Percentiles rank a stretch among this genome's conserved stretches.
These are phyloP conservation scores for Termitomyces sp. DNA, from an alignment of 768 basidiomycete species.

Conservation along the genomic window DNA sequence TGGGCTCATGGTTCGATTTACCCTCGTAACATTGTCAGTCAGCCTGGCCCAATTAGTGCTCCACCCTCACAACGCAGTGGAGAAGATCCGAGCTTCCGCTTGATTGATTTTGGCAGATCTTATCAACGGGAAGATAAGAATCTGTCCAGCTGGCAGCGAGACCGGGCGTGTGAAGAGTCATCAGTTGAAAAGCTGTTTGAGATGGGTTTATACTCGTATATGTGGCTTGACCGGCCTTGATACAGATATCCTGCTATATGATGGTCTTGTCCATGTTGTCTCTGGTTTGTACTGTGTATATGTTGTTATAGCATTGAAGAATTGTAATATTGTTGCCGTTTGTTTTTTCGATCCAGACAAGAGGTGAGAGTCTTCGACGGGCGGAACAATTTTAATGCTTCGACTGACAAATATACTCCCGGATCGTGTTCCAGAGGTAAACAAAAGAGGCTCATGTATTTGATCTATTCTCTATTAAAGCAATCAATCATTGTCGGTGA, in stretches of 20 bases:
- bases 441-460: neutral
- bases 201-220: constrained; percentile 1
- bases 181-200: constrained; percentile 1
- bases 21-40: constrained; percentile 31
- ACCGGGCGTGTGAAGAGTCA: neutral
- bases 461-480: neutral
- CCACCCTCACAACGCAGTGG: constrained; percentile 10
- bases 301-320: neutral
- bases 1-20: constrained; percentile 33
- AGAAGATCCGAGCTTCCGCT: constrained; percentile 26
- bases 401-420: neutral
- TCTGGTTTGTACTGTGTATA: neutral
- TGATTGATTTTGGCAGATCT: constrained; percentile 35
- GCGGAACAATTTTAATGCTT: neutral
- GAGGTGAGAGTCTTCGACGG: neutral
- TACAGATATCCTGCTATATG: neutral
- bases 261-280: neutral
- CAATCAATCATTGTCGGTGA: neutral
- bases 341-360: neutral
- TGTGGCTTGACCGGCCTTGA: neutral
- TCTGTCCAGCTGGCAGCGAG: neutral
- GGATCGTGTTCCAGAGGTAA: neutral
- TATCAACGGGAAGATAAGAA: neutral
- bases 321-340: neutral
- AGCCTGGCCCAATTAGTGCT: constrained; percentile 24